Percentiles rank a stretch among this genome's conserved stretches.
These are phyloP conservation scores for Pseudogymnoascus sp. DNA, from an alignment of 2,329 filamentous ascomycete genomes.

Conservation along the genomic window DNA sequence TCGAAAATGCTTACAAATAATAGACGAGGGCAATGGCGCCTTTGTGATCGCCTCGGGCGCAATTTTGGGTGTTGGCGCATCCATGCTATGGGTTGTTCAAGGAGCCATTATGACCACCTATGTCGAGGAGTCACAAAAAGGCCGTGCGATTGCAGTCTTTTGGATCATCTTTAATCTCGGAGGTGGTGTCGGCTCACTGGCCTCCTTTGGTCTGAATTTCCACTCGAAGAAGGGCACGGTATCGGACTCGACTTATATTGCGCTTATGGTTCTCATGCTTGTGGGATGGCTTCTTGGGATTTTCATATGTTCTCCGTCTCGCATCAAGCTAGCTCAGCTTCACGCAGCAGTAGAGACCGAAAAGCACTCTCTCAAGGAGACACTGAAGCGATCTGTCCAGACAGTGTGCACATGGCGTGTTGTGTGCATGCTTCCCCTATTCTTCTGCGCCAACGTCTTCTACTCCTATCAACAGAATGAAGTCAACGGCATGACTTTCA, in stretches of 20 bases:
- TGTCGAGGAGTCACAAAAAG: conserved; percentile 36
- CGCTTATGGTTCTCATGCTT: conserved; percentile 41
- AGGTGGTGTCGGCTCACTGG: conserved; percentile 37
- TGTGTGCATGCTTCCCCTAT: conserved; percentile 73
- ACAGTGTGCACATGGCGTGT: conserved; percentile 44
- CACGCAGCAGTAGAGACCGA: conserved; percentile 32
- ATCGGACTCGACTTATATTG: conserved; percentile 43
- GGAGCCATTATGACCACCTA: conserved; percentile 44
- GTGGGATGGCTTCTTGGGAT: conserved; percentile 56
- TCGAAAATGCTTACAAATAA: background rate
- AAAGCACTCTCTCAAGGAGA: conserved; percentile 60
- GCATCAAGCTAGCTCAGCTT: conserved; percentile 56
- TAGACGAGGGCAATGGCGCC: conserved; percentile 31
- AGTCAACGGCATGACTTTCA: conserved; percentile 65
- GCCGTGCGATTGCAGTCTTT: conserved; percentile 36
- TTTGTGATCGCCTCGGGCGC: conserved; percentile 40
- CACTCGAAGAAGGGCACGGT: conserved; percentile 37
- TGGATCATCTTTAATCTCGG: conserved; percentile 42
- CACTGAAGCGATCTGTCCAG: conserved; percentile 60
- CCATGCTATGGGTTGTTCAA: conserved; percentile 41
- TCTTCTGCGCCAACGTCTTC: conserved; percentile 73
- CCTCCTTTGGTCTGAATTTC: conserved; percentile 39
- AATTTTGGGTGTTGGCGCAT: conserved; percentile 39
- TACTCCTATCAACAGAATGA: conserved; percentile 73
- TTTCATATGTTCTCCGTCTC: conserved; percentile 64